These are phyloP conservation scores for Amaranthus tricolor DNA, from an alignment of 179 eudicot genomes.

Conservation along the genomic window DNA sequence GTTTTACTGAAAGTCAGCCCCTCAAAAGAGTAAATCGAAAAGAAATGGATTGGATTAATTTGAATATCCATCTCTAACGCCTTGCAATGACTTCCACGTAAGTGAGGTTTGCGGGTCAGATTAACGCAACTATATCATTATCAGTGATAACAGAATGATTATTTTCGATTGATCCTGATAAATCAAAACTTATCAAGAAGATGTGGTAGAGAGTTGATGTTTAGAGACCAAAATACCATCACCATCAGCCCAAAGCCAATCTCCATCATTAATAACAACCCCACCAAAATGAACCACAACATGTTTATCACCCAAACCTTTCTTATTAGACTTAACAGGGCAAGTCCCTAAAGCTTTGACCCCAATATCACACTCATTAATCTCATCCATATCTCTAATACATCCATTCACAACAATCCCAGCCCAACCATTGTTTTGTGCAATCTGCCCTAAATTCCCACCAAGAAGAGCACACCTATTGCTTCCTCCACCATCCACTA, in stretches of 20 bases:
- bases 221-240: constrained; percentile 39
- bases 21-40: too few relatives aligned
- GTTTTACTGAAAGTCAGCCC: too few relatives aligned
- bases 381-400: constrained; percentile 39
- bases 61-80: too few relatives aligned
- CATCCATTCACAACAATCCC: constrained; percentile 37
- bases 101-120: too few relatives aligned
- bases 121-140: too few relatives aligned
- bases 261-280: constrained; percentile 32
- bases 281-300: constrained; percentile 30
- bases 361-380: constrained; percentile 38
- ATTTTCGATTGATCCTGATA: too few relatives aligned
- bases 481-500: constrained; percentile 37
- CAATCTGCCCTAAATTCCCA: constrained; percentile 37
- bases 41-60: too few relatives aligned
- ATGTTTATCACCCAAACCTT: constrained; percentile 32
- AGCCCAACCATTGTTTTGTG: constrained; percentile 40
- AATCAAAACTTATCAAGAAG: neutral
- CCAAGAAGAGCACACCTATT: constrained; percentile 35
- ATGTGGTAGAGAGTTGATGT: constrained; percentile 20
- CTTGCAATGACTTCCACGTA: too few relatives aligned
- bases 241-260: constrained; percentile 45
- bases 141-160: too few relatives aligned
- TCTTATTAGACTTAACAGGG: constrained; percentile 34
- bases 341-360: constrained; percentile 33